phyloP scores from a whole-genome alignment of 768 basidiomycete species.

The Porphyrellus cyaneotinctus region DNA sequence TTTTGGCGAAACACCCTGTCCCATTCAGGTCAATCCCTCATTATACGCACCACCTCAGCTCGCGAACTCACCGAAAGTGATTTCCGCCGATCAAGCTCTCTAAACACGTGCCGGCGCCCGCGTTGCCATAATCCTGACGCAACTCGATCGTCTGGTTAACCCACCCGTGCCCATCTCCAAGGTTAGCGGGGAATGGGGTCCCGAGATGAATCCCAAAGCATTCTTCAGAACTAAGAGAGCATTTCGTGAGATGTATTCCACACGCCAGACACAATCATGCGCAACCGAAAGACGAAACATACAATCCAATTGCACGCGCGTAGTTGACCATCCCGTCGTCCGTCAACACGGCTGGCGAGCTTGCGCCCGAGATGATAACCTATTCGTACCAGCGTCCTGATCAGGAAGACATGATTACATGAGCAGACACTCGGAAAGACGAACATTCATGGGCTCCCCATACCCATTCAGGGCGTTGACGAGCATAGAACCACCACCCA shows the following conservation, averaged over 20 bases:
- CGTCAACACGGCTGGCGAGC: conserved; percentile 54
- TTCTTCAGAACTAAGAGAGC: conserved; percentile 35
- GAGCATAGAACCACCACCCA: conserved; percentile 43
- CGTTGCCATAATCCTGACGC: conserved; percentile 39
- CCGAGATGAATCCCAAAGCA: conserved; percentile 37
- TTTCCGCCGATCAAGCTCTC: conserved; percentile 46
- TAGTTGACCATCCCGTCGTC: conserved; percentile 55
- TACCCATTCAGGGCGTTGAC: conserved; percentile 34
- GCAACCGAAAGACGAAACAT: conserved; percentile 14
- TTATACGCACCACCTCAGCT: no score
- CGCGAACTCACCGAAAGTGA: conserved; percentile 39
- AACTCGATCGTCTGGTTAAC: conserved; percentile 43
- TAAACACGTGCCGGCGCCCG: conserved; percentile 40
- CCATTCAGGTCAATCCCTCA: background rate
- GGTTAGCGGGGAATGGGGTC: conserved; percentile 38
- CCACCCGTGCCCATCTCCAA: conserved; percentile 45
- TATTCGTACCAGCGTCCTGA: conserved; percentile 5
- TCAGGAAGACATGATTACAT: background rate
- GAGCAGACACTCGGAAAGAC: background rate
- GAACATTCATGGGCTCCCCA: conserved; percentile 45
- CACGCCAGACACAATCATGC: background rate
- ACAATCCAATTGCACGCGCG: conserved; percentile 63
- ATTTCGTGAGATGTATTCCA: background rate
- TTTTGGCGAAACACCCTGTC: conserved; percentile 53
- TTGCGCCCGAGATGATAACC: conserved; percentile 65